Percentiles rank a stretch among this genome's conserved stretches.
Conservation (phyloP, 441 rosid species). For the Codiaeum variegatum region DNA sequence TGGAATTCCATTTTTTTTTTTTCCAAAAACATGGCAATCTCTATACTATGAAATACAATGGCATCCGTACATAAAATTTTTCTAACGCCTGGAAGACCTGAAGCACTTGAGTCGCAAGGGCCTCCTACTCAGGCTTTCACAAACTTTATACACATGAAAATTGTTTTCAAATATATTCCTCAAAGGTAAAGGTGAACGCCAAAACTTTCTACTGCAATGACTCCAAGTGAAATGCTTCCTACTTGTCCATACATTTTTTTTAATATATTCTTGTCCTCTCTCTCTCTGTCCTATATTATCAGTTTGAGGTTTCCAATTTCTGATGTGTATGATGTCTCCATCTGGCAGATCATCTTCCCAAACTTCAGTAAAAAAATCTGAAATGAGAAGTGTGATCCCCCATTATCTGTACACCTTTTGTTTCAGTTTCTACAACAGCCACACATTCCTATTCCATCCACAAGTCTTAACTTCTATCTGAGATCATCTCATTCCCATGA, state of each 20-base stretch:
- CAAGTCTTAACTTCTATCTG: conserved; percentile 23
- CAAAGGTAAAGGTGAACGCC: background rate
- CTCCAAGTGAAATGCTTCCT: conserved; percentile 1
- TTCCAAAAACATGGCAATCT: background rate
- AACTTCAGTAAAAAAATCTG: background rate
- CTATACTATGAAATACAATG: background rate
- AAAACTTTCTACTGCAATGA: background rate
- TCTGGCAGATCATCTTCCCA: conserved; percentile 12
- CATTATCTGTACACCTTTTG: conserved; percentile 32
- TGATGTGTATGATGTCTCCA: conserved; percentile 10
- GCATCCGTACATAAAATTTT: background rate
- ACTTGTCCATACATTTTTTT: background rate
- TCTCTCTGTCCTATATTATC: background rate
- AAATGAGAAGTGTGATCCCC: conserved; percentile 7
- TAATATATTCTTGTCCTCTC: background rate
- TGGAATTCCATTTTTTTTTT: no score
- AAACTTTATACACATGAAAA: background rate
- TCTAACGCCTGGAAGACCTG: background rate
- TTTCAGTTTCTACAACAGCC: conserved; percentile 18
- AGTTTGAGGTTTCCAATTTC: conserved; percentile 10
- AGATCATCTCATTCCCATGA: background rate
- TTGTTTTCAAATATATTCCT: background rate
- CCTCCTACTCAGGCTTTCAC: background rate
- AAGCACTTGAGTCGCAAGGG: background rate
- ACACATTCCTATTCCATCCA: background rate